Base-by-base conservation (phyloP, 2,329 filamentous ascomycete genomes). In the Phyllosticta capitalensis region DNA sequence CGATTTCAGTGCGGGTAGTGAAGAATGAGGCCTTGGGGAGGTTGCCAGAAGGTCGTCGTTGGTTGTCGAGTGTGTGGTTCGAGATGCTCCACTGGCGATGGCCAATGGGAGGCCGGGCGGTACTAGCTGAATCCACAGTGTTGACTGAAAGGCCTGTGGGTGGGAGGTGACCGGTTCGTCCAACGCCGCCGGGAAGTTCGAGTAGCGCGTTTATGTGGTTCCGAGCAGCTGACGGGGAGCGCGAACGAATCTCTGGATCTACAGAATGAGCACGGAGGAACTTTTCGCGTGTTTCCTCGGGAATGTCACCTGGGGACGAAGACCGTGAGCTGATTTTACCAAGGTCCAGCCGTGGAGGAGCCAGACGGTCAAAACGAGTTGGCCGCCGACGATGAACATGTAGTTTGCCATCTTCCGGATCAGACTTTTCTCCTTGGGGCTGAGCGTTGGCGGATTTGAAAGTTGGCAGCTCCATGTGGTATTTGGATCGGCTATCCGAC, bases 1-100 rank as follows among this genome's bases (percentile, higher is more conserved):
- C 88, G 57, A 95, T 81, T 65, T 96, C 92, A n/a, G 83, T 65
- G 81, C 84, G 9, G 80, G 68, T 69, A 20, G 69, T 64, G n/a
- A 63, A 61, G 9, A 65, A 65, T 3, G n/a, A 19, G 9, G n/a
- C 53, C 12, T 54, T 38, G 51, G 5, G 24, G 63, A 53, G 20
- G 57, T 61, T 9, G 61, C 60, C 22, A 67, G 71, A 54, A 71
- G 72, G 17, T 68, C 67, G 5, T 70, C 67, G 5, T 66, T 67
- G 21, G 75, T 69, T 17, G 76, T 68, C 21, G 65, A 63, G 12
- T 63, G 70, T 74, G 63, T 75, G 76, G 61, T 82, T 78, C 21
- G 81, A 79, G 54, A 85, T 83, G 65, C 80, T 84, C 83, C 82
- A 84, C 57, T 82, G 76, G 12, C 80, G 75, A 60, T 76, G 76